Base-by-base conservation (phyloP, 2,329 filamentous ascomycete genomes). In the Xylariaceae sp. region DNA sequence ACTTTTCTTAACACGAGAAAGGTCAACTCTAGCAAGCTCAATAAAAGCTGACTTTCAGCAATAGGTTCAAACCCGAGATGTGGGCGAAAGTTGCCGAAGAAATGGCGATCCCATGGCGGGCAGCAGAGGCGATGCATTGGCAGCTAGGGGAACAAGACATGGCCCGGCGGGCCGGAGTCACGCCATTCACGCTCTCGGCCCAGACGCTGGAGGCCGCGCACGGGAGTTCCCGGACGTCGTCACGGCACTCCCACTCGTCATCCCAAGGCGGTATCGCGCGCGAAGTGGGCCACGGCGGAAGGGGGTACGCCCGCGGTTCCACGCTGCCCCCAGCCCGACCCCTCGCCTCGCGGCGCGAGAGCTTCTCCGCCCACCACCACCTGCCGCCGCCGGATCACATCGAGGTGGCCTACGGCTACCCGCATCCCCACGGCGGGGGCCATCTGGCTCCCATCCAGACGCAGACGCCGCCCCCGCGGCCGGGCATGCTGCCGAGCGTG, bases 61-160 rank as follows among this genome's bases (percentile, higher is more conserved):
- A 48, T 72, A 97, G 93, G 74, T 96, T 97, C 80, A 97, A 97
- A 75, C 86, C 90, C 64, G 92, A 97, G 72, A 97, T 97, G 91
- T 99, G 93, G 93, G 87, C 90, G 61, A 94, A 93, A 70, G 89
- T 97, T 18, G 92, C 92, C 48, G 91, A 94, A 73, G 93, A 97
- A 75, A 93, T 99, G 87, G 87, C 87, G 35, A 88, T 97, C 59
- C 94, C 93, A 42, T 97, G 93, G 93, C 84, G 94, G 70, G 92
- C 94, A 15, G 93, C 90, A 52, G 93, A 99, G 76, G 92, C 91
- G 3, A 97, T 97, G 92, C 94, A 97, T 75, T 99, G 94, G 93
- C 89, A 96, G 71, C 81, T 99, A 57, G 93, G 93, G 63, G 91
- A 96, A 73, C 80, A 87, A 67, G 94, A 97, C 69, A 97, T 99